Evolutionary conservation across 495 filamentous ascomycete genomes (phyloP), one percentile per base, ranked within the genome.

Genomic region (Talaromyces wortmannii): DNA sequence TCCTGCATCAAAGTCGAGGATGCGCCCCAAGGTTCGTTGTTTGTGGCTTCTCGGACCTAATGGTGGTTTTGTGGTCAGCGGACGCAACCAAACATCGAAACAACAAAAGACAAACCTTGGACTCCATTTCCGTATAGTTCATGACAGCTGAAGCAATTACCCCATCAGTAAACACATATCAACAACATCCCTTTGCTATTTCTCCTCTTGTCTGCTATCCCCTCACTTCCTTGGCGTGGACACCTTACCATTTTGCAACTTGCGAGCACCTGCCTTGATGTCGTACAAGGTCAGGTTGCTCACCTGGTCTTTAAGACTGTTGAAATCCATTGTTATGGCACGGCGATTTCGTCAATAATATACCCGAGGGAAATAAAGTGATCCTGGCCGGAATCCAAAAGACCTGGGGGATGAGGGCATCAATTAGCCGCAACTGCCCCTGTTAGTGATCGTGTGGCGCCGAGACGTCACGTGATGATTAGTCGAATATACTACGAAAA

Each of bases 101-200:
- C 18, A 56, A 45, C 46, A 47, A 1, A 57, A 46, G 49, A 76
- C 76, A 59, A 59, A 94, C 91, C 89, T 97, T 99, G 53, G 91
- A 77, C 74, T 99, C 94, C 92, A 97, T 97, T 68, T 97, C 94
- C n/a, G 94, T 98, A 70, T 92, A 97, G 72, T 97, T 98, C 94
- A 97, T 97, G 43, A 98, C 92, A 59, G 91, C 92, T 97, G 30
- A 17, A 55, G 29, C 32, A 50, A 17, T 23, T 36, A 31, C 17
- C 13, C 8, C 11, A 13, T 23, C 12, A 23, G 13, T 23, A 50
- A 16, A 29, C 7, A 15, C 7, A 50, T 7, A 7, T 30, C 48
- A 36, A 31, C 23, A 31, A 11, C 17, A 30, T 30, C 10, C 15
- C 17, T 23, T 23, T 52, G 32, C 7, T 13, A n/a, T 30, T 52